These are phyloP conservation scores for Catunica adiposa DNA, from an alignment of 2,329 filamentous ascomycete species.

Conservation along the genomic window DNA sequence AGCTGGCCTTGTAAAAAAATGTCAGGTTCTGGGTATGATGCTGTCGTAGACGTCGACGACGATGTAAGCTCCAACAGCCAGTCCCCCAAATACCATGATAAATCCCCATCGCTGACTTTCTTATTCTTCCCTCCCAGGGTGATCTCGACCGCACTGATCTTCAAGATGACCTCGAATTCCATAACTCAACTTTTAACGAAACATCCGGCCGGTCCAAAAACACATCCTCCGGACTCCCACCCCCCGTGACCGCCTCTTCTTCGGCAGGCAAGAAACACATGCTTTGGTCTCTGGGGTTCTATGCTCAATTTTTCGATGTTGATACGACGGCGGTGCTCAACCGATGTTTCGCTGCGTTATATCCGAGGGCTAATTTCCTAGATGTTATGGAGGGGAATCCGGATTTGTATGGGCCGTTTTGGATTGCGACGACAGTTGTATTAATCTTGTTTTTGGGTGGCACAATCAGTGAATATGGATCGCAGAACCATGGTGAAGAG, in stretches of 20 bases:
- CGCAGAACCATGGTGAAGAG: conserved; percentile 46
- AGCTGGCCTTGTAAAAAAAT: conserved; percentile 28
- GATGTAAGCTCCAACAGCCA: conserved; percentile 44
- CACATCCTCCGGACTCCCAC: conserved; percentile 34
- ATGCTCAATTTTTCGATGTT: conserved; percentile 96
- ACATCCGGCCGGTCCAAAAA: conserved; percentile 33
- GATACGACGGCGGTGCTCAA: conserved; percentile 79
- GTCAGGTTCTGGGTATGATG: conserved; percentile 84
- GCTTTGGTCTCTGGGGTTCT: conserved; percentile 86
- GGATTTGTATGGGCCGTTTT: conserved; percentile 91
- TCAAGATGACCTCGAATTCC: conserved; percentile 97
- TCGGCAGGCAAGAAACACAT: conserved; percentile 52
- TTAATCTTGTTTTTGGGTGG: conserved; percentile 90
- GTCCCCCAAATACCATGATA: neutral
- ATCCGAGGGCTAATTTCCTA: conserved; percentile 84
- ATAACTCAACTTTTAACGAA: conserved; percentile 72
- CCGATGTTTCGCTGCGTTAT: conserved; percentile 77
- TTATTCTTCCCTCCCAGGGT: conserved; percentile 40
- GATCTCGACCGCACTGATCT: conserved; percentile 96
- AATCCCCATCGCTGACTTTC: conserved; percentile 16
- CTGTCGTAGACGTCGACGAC: conserved; percentile 92
- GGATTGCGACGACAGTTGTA: conserved; percentile 96
- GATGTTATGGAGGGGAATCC: conserved; percentile 95
- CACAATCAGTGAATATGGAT: conserved; percentile 82
- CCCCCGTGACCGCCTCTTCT: conserved; percentile 36